phyloP scores from a whole-genome alignment of 2,329 filamentous ascomycete genomes.

The Sclerotinia spermophila region DNA sequence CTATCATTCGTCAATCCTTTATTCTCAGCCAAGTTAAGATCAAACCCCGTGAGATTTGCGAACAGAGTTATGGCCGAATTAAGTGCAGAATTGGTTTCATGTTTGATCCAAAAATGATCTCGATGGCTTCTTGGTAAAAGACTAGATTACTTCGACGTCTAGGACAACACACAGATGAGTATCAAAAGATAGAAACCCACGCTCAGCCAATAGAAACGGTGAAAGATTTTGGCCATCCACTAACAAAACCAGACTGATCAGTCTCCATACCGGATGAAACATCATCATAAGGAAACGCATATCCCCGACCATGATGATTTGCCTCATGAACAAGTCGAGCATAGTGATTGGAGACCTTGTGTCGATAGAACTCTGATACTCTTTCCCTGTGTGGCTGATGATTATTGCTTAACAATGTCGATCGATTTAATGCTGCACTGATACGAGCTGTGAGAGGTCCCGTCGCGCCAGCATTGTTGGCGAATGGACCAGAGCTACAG shows the following conservation, averaged over 20 bases:
- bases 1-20: background rate
- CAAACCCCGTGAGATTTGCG: background rate
- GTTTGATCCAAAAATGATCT: background rate
- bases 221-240: conserved; percentile 17
- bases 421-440: conserved; percentile 31
- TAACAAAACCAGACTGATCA: conserved; percentile 57
- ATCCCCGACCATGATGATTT: conserved; percentile 57
- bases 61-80: background rate
- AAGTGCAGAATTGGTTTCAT: background rate
- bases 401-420: conserved; percentile 37
- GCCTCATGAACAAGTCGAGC: conserved; percentile 56
- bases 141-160: too few relatives aligned
- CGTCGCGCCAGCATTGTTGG: conserved; percentile 31
- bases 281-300: conserved; percentile 67
- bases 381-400: conserved; percentile 48
- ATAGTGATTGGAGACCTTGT: conserved; percentile 60
- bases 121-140: background rate
- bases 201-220: conserved; percentile 13
- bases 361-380: conserved; percentile 52
- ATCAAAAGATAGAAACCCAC: background rate
- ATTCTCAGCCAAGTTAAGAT: background rate
- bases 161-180: background rate
- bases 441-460: conserved; percentile 29
- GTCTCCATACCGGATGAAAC: conserved; percentile 53
- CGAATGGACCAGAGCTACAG: conserved; percentile 62